Percentiles rank a stretch among this genome's conserved stretches.
Evolutionary conservation across 192 early-diverging fungal genomes (phyloP).

Genomic region (Coemansia sp.): DNA sequence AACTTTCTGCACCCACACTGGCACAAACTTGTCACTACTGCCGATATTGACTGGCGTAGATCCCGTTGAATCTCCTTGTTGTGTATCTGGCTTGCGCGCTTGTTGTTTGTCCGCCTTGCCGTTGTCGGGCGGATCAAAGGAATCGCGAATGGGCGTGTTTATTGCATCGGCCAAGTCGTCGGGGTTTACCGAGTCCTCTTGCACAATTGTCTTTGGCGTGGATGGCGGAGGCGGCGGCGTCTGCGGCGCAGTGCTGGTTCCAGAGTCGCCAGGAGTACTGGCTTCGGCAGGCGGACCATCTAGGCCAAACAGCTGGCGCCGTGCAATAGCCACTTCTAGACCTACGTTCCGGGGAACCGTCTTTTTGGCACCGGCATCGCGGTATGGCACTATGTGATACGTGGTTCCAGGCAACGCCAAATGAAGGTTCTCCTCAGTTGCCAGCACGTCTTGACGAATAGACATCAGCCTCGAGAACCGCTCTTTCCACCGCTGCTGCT

Average conservation of each 20-base stretch:
- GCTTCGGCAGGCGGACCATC: not conserved
- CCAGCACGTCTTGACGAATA: slow-evolving; percentile 38
- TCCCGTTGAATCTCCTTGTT: slow-evolving; percentile 2
- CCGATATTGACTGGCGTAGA: not conserved
- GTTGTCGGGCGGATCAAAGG: not conserved
- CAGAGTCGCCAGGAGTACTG: not conserved
- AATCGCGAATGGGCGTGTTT: slow-evolving; percentile 27
- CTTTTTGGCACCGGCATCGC: slow-evolving; percentile 7
- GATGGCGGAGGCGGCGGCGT: slow-evolving; percentile 30
- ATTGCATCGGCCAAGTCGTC: slow-evolving; percentile 46
- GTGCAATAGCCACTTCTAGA: slow-evolving; percentile 40
- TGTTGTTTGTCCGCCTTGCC: not conserved
- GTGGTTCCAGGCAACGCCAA: slow-evolving; percentile 48
- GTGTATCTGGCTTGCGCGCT: too few species aligned
- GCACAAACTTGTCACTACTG: slow-evolving; percentile 32
- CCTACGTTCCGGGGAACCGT: slow-evolving; percentile 18
- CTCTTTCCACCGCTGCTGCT: slow-evolving; percentile 50
- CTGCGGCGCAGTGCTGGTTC: not conserved
- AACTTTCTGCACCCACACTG: slow-evolving; percentile 46
- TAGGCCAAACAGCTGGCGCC: slow-evolving; percentile 39
- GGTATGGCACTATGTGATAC: slow-evolving; percentile 47
- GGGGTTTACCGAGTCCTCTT: slow-evolving; percentile 31
- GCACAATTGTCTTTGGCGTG: slow-evolving; percentile 42
- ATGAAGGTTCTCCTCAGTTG: slow-evolving; percentile 40
- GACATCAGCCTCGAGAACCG: slow-evolving; percentile 34